These are phyloP conservation scores for Komagataea norvegica DNA, from an alignment of 1,139 yeast genomes.

Conservation along the genomic window DNA sequence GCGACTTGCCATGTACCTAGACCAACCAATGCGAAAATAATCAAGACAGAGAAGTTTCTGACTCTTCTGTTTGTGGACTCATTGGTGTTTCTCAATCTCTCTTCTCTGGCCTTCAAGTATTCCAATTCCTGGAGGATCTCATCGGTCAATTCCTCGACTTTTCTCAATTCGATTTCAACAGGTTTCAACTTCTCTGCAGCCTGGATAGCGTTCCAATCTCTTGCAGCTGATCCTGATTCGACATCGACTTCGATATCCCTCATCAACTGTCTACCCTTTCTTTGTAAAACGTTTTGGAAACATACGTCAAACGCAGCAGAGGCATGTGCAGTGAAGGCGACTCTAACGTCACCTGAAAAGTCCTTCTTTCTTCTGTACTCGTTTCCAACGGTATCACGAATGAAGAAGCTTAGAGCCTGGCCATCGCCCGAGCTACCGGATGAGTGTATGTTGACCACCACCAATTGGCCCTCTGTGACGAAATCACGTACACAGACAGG, in stretches of 20 bases:
- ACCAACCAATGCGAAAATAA: slow-evolving; percentile 63
- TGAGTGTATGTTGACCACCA: slow-evolving; percentile 73
- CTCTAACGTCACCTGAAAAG: slow-evolving; percentile 57
- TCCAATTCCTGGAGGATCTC: slow-evolving; percentile 76
- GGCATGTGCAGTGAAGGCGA: slow-evolving; percentile 80
- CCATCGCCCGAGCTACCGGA: slow-evolving; percentile 82
- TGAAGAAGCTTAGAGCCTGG: slow-evolving; percentile 59
- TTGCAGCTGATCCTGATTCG: slow-evolving; percentile 93
- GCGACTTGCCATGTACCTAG: slow-evolving; percentile 91
- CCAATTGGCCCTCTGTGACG: slow-evolving; percentile 76
- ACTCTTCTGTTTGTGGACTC: slow-evolving; percentile 82
- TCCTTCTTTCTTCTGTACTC: slow-evolving; percentile 65
- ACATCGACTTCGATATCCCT: slow-evolving; percentile 84
- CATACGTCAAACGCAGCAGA: slow-evolving; percentile 89
- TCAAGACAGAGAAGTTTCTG: slow-evolving; percentile 71
- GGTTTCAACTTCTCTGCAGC: slow-evolving; percentile 92
- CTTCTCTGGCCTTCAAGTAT: slow-evolving; percentile 84
- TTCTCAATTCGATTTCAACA: slow-evolving; percentile 80
- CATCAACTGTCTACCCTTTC: slow-evolving; percentile 36
- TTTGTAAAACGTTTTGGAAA: slow-evolving; percentile 60
- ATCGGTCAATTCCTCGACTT: slow-evolving; percentile 74
- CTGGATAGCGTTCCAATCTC: slow-evolving; percentile 96
- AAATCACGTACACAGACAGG: slow-evolving; percentile 86
- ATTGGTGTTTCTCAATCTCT: slow-evolving; percentile 90
- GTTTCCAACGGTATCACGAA: slow-evolving; percentile 65